Conservation (phyloP, 208 protist species). For the Trypanosoma brucei region DNA sequence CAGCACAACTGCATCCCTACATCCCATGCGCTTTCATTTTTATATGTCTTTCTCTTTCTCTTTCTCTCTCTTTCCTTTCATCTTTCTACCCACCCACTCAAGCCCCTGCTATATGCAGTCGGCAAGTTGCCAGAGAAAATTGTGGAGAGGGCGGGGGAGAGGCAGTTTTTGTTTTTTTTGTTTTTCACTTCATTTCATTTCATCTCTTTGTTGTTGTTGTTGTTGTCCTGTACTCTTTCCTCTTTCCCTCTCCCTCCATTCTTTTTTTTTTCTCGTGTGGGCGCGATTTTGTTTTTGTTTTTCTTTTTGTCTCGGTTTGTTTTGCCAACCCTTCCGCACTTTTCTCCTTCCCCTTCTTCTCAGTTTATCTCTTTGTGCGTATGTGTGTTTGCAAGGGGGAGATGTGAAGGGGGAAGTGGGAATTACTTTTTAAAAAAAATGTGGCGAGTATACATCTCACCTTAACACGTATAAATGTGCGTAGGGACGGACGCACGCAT, state of each 20-base stretch:
- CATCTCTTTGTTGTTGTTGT: constrained; percentile 2
- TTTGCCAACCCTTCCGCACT: background rate
- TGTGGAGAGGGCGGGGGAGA: no score
- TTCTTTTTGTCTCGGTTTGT: background rate
- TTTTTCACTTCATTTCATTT: constrained; percentile 4
- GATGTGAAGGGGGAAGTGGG: no score
- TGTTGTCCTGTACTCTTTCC: background rate
- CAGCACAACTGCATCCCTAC: no score
- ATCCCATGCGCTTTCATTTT: background rate
- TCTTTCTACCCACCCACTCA: constrained; percentile 8
- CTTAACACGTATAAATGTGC: background rate
- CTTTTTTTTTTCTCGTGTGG: background rate
- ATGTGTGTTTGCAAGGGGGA: background rate
- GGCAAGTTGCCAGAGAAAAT: no score
- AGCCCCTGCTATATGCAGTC: background rate
- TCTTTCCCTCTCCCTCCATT: constrained; percentile 4
- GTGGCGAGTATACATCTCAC: no score
- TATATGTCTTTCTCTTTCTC: constrained; percentile 14
- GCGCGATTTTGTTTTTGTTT: background rate
- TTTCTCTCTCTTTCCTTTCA: constrained; percentile 16
- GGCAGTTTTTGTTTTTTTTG: background rate
- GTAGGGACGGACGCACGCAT: background rate
- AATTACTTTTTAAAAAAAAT: no score
- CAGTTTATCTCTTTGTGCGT: constrained; percentile 25
- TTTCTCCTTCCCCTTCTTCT: constrained; percentile 78